Conservation (phyloP, 2,329 filamentous ascomycete genomes). For the Diaporthe humulicola region DNA sequence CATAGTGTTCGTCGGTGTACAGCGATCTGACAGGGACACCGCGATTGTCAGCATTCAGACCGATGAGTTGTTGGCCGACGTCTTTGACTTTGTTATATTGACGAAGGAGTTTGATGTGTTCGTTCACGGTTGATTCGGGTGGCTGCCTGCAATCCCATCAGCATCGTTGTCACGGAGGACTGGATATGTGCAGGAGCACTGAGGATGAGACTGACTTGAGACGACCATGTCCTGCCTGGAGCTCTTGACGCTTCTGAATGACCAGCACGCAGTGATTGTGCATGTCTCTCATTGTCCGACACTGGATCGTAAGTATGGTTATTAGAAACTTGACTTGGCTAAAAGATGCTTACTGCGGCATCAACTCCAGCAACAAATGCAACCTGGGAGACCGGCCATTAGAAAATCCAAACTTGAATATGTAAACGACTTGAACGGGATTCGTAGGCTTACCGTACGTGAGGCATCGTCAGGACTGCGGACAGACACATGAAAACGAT, state of each 20-base stretch:
- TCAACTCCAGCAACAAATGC: constrained; percentile 24
- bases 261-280: not conserved
- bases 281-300: constrained; percentile 19
- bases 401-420: not conserved
- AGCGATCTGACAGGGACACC: constrained; percentile 49
- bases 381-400: not conserved
- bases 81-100: constrained; percentile 56
- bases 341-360: constrained; percentile 28
- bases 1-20: constrained; percentile 49
- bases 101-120: constrained; percentile 47
- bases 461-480: constrained; percentile 14
- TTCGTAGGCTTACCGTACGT: constrained; percentile 7
- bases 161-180: not conserved
- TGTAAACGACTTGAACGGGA: not conserved
- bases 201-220: constrained; percentile 14
- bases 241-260: not conserved
- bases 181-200: not conserved
- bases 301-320: constrained; percentile 1
- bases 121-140: constrained; percentile 42
- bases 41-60: constrained; percentile 53
- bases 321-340: not conserved
- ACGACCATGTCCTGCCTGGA: not conserved
- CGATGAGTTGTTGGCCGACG: constrained; percentile 54
- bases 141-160: constrained; percentile 39
- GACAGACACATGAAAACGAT: constrained; percentile 9